These are phyloP conservation scores for Umbelopsis sp. DNA, from an alignment of 192 early-diverging fungal genomes.

Conservation along the genomic window DNA sequence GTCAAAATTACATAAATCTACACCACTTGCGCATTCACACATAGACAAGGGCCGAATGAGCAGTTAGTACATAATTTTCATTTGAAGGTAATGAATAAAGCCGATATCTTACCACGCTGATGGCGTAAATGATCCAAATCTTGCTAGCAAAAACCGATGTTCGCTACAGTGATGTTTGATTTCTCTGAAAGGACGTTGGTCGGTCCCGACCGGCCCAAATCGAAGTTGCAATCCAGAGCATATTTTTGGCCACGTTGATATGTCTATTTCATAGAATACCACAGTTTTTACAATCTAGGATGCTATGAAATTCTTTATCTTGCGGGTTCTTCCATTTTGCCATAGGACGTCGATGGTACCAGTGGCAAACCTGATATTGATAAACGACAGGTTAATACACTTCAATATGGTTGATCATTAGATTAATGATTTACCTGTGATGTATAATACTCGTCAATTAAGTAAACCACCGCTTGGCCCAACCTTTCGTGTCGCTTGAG, in stretches of 20 bases:
- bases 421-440: no score
- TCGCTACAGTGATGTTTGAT: background rate
- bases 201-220: background rate
- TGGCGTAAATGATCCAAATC: background rate
- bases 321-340: background rate
- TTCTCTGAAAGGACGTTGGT: background rate
- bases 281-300: conserved; percentile 9
- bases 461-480: no score
- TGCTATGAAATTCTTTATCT: background rate
- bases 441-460: no score
- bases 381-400: conserved; percentile 5
- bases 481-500: no score
- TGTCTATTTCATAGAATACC: background rate
- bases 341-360: background rate
- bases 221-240: background rate
- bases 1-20: background rate
- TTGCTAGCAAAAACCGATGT: background rate
- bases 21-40: background rate
- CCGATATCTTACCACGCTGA: no score
- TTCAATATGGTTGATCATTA: no score
- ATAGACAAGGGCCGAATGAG: no score
- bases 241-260: conserved; percentile 7
- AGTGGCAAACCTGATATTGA: background rate
- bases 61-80: no score
- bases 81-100: no score